Percentiles rank a stretch among this genome's conserved stretches.
phyloP scores from a whole-genome alignment of 2,329 filamentous ascomycete genomes.

The Ascochyta koolunga region DNA sequence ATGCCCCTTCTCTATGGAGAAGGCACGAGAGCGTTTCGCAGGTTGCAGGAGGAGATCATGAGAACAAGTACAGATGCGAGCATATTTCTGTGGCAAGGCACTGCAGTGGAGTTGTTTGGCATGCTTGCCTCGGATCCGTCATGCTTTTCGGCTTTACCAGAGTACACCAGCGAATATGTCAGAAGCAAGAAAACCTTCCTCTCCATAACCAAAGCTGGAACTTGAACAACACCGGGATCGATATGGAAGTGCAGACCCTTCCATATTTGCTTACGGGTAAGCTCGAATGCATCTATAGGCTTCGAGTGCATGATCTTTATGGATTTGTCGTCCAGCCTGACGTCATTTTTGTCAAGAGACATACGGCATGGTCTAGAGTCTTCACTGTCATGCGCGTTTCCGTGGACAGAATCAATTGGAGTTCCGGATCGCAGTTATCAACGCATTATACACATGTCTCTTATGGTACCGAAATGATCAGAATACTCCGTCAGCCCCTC shows the following conservation, averaged over 20 bases:
- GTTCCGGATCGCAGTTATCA: not conserved
- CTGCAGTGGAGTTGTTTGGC: not conserved
- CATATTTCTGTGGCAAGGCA: conserved; percentile 6
- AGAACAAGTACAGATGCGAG: conserved; percentile 1
- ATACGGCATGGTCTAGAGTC: not conserved
- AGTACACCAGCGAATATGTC: not conserved
- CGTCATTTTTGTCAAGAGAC: no score
- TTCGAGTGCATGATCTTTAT: not conserved
- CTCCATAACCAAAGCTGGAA: not conserved
- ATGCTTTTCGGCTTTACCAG: not conserved
- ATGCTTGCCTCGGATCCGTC: not conserved
- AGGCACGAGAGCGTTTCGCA: not conserved
- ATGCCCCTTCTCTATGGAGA: not conserved
- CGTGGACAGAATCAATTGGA: not conserved
- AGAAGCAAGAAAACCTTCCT: not conserved
- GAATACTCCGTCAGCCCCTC: not conserved
- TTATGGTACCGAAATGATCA: not conserved
- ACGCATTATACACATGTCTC: not conserved
- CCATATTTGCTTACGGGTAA: not conserved
- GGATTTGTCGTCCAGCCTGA: no score
- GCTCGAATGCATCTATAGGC: not conserved
- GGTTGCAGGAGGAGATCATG: conserved; percentile 14
- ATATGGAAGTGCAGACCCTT: not conserved
- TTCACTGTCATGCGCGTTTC: not conserved
- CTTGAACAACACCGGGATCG: not conserved